Evolutionary conservation across 495 filamentous ascomycete genomes (phyloP), one percentile per base, ranked within the genome.

Genomic region (Talaromyces adpressus): DNA sequence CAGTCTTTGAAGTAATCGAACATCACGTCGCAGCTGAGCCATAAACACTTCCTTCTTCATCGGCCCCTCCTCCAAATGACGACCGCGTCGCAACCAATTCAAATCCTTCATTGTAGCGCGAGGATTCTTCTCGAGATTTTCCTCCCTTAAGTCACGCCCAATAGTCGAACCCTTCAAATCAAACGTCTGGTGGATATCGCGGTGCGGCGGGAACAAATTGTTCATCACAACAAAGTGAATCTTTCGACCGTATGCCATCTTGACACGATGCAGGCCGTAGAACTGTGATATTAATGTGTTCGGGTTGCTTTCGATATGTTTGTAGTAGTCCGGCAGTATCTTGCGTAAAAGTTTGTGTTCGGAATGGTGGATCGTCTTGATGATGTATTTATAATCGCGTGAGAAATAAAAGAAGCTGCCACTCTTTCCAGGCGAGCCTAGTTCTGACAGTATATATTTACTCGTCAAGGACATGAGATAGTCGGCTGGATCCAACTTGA

Each of bases 161-260:
- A 98, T 85, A 0, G 93, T 97, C 16, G 93, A 97, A n/a, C 94
- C 94, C 74, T 99, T 99, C 62, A 99, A 72, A 70, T 99, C 94
- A 67, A 96, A 99, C 4, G 92, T 98, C 67, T 91, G 85, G 77
- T 99, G 94, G 62, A 99, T 97, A 73, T 99, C 94, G 59, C 93
- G 85, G 74, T 99, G 94, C 4, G 94, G 94, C 18, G 94, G 94
- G 68, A 99, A 98, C 20, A 99, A 83, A 69, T 99, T 99, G 81
- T 99, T 99, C 94, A 99, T 99, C 68, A 99, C 92, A 36, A 99
- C 95, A 67, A 99, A 99, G 73, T 99, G 95, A 64, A 98, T 97
- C 79, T 99, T 99, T 64, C 91, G 87, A 36, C 95, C 94, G 71
- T 96, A 99, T 0, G 94, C 93, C 79, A 97, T 96, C 79, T 99